Evolutionary conservation across 345 rosid species (phyloP), one percentile per base, ranked within the genome.

Genomic region (Erucastrum elatum): DNA sequence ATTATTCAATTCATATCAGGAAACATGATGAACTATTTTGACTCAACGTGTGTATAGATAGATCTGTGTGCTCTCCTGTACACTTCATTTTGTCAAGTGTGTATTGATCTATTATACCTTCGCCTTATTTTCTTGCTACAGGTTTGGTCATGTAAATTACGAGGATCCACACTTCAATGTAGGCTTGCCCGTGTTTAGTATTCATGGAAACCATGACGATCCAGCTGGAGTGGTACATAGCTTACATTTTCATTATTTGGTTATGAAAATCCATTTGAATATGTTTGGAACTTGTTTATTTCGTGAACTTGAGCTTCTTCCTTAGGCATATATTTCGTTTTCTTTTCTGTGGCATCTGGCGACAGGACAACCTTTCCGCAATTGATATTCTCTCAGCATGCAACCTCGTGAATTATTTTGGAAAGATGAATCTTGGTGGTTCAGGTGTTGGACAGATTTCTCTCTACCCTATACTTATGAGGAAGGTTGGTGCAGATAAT

Each of bases 171-270:
- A 94, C 85, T 94, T 91, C 85, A 94, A 93, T 81, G 96, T 94
- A 76, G 99, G 99, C 44, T 84, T 94, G 84, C 99, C 99, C 2
- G 97, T 94, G 62, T 93, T 94, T 80, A 94, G 93, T 71, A 94
- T 94, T 77, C 99, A 94, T 86, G 99, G 99, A 85, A 93, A 94
- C 87, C 99, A 94, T 84, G 99, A 94, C 83, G 99, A 94, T 82
- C 99, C 99, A 73, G 99, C 99, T 72, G 99, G 99, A 82, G 99
- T 94, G 93, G 98, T 94, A 88, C 82, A 83, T 30, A 65, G 68
- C 41, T 74, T 81, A 16, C 71, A 70, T 59, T 62, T 62, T 16
- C 72, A 15, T 77, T 27, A 55, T 75, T 46, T 17, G 63, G 34
- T 77, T 73, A 44, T 62, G 68, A 31, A 55, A 11, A 72, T 68